A percentile compares a stretch with the other conserved stretches of the same genome.
phyloP scores from a whole-genome alignment of 148 eudicot species.

The Mesembryanthemum crystallinum region DNA sequence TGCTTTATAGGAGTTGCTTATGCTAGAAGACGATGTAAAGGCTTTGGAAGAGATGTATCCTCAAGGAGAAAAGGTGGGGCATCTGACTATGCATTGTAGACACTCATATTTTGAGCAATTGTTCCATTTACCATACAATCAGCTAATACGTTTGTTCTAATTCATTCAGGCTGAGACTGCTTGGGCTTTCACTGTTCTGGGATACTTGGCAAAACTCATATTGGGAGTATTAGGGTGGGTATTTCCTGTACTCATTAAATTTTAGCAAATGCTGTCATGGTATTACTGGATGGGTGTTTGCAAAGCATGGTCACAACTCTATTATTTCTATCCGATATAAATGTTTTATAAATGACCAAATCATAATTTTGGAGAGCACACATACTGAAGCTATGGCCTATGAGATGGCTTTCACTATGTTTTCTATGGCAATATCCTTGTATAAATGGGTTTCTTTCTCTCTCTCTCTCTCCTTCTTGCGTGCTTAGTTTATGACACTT shows the following conservation, averaged over 20 bases:
- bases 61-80: slow-evolving; percentile 94
- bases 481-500: background rate
- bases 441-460: background rate
- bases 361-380: background rate
- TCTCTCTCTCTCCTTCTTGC: background rate
- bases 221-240: slow-evolving; percentile 86
- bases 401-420: background rate
- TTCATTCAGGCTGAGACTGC: slow-evolving; percentile 83
- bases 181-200: slow-evolving; percentile 97
- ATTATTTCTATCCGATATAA: background rate
- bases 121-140: background rate
- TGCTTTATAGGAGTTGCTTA: slow-evolving; percentile 72
- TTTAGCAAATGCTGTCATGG: background rate
- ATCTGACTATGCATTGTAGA: slow-evolving; percentile 3
- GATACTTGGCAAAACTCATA: slow-evolving; percentile 87
- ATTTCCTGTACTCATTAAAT: background rate
- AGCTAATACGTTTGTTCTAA: slow-evolving; percentile 18
- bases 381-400: background rate
- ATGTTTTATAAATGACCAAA: background rate
- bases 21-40: slow-evolving; percentile 89
- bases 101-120: slow-evolving; percentile 10
- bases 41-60: slow-evolving; percentile 99
- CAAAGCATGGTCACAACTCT: background rate
- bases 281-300: background rate
- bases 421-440: background rate